phyloP scores from a whole-genome alignment of 208 protist genomes.

The Balamuthia mandrillaris region DNA sequence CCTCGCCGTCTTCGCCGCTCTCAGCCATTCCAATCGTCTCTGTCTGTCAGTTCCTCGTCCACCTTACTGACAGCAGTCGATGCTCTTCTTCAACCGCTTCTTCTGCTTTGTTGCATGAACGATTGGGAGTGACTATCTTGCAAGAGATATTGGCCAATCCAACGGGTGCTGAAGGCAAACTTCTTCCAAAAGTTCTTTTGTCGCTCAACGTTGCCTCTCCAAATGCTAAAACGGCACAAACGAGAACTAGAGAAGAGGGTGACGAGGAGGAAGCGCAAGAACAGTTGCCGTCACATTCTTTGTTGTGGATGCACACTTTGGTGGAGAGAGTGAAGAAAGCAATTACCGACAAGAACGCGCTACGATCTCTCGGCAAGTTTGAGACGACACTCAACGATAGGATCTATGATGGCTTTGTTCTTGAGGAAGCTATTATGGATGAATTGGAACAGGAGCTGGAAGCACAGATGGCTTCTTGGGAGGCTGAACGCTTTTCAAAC shows the following conservation, averaged over 20 bases:
- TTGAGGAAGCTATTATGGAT: not conserved
- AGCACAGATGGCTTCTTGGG: not conserved
- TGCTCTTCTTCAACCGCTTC: not conserved
- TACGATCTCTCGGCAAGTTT: not conserved
- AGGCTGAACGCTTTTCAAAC: not conserved
- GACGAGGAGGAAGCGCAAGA: not conserved
- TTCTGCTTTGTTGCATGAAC: not conserved
- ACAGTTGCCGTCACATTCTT: not conserved
- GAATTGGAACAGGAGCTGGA: not conserved
- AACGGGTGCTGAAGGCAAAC: not conserved
- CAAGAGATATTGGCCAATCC: not conserved
- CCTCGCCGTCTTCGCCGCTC: not conserved
- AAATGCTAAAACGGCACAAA: not conserved
- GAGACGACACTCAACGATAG: not conserved
- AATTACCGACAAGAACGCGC: not conserved
- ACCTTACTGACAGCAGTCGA: not conserved
- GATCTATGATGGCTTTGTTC: not conserved
- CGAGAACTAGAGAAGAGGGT: not conserved
- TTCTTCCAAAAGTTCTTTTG: not conserved
- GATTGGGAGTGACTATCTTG: not conserved
- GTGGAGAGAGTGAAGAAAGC: not conserved
- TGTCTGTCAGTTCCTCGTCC: not conserved
- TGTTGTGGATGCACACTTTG: not conserved
- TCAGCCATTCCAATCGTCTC: not conserved
- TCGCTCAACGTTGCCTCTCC: not conserved